A percentile compares a stretch with the other conserved stretches of the same genome.
phyloP scores from a whole-genome alignment of 768 basidiomycete genomes.

The Suillus lakei region DNA sequence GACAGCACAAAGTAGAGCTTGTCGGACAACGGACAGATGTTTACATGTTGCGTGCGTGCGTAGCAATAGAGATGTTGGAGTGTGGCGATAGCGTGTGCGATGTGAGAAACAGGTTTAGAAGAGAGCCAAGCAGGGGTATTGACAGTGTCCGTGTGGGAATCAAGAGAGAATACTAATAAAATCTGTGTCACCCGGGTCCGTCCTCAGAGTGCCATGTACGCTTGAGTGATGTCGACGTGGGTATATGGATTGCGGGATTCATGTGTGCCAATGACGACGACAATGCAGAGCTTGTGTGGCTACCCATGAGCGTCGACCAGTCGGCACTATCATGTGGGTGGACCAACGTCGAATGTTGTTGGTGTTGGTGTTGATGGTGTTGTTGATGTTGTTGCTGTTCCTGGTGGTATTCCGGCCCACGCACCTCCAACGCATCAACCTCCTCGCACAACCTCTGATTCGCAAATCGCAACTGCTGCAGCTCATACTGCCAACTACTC shows the following conservation, averaged over 20 bases:
- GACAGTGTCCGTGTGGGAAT: background rate
- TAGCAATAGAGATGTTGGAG: background rate
- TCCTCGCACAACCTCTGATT: conserved; percentile 72
- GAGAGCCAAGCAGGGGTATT: background rate
- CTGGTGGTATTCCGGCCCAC: background rate
- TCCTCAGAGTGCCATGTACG: conserved; percentile 33
- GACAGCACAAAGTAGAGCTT: too few relatives aligned
- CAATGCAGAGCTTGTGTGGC: conserved; percentile 23
- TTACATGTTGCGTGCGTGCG: conserved; percentile 2
- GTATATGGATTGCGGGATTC: conserved; percentile 12
- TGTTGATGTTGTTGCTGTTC: background rate
- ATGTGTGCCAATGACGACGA: conserved; percentile 33
- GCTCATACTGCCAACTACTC: conserved; percentile 93
- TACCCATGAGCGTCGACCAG: background rate
- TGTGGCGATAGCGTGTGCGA: conserved; percentile 1
- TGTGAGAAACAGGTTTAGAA: background rate
- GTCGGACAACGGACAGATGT: background rate
- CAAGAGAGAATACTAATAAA: conserved; percentile 6
- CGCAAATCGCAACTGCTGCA: conserved; percentile 79
- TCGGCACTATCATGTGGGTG: conserved; percentile 4
- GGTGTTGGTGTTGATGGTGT: conserved; percentile 10
- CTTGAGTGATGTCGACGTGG: conserved; percentile 24
- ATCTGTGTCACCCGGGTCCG: conserved; percentile 1
- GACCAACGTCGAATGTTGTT: conserved; percentile 6
- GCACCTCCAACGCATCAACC: conserved; percentile 44